These are phyloP conservation scores for Skeletonema potamos DNA, from an alignment of 108 stramenopile species.

Conservation along the genomic window DNA sequence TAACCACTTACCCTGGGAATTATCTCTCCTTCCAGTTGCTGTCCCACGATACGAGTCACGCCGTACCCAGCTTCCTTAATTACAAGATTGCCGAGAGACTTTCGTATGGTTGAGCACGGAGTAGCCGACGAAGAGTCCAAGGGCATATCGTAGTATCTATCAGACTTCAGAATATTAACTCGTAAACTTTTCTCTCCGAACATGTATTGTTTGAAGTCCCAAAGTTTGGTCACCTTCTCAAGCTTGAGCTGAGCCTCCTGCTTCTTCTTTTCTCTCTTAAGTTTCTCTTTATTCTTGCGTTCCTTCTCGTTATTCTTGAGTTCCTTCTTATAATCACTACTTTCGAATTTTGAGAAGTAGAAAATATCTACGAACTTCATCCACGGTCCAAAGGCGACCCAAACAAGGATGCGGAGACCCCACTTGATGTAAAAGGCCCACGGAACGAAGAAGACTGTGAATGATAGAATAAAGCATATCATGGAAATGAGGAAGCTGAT, in stretches of 20 bases:
- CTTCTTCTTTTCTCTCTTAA: constrained; percentile 25
- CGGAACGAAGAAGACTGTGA: constrained; percentile 66
- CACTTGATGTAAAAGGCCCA: constrained; percentile 69
- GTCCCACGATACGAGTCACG: constrained; percentile 57
- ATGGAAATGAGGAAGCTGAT: constrained; percentile 66
- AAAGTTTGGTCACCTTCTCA: constrained; percentile 67
- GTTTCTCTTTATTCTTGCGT: constrained; percentile 11
- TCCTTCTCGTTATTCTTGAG: constrained; percentile 38
- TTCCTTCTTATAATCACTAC: constrained; percentile 39
- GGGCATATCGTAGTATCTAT: constrained; percentile 66
- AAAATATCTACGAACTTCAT: constrained; percentile 76
- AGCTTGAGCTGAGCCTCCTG: constrained; percentile 41
- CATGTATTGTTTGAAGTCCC: constrained; percentile 73
- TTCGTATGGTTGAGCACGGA: constrained; percentile 46
- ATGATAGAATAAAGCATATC: constrained; percentile 48
- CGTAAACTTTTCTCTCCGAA: constrained; percentile 67
- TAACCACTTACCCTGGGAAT: constrained; percentile 52
- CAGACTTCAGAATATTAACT: constrained; percentile 68
- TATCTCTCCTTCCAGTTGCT: constrained; percentile 72
- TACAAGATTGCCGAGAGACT: constrained; percentile 60
- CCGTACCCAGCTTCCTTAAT: constrained; percentile 81
- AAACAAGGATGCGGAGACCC: constrained; percentile 59
- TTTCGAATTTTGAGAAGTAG: constrained; percentile 47
- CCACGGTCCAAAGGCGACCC: constrained; percentile 76
- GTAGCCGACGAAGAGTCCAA: constrained; percentile 64